Evolutionary conservation across 228 moss, liverwort and hornwort species (phyloP).

Genomic region (Sphagnum magellanicum): DNA sequence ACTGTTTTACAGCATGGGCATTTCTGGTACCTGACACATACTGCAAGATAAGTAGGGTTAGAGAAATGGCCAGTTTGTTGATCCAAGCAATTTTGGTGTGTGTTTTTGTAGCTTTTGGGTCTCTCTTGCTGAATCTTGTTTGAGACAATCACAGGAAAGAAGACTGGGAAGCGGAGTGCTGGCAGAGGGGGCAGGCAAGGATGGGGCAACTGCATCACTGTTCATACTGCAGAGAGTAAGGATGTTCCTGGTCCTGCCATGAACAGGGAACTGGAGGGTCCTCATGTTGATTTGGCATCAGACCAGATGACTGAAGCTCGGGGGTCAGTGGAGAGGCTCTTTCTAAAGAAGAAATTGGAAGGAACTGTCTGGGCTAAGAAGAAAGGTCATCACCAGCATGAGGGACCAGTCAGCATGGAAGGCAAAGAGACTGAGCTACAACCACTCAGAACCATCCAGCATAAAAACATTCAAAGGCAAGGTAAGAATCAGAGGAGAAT

Average conservation of each 20-base stretch:
- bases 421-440: background rate
- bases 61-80: too few species aligned
- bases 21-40: too few species aligned
- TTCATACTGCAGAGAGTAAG: constrained; percentile 9
- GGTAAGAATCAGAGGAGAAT: background rate
- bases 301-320: background rate
- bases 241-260: background rate
- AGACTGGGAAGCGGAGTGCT: constrained; percentile 36
- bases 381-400: constrained; percentile 2
- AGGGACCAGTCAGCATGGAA: constrained; percentile 1
- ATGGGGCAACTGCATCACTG: constrained; percentile 26
- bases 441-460: background rate
- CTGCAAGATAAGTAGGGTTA: too few species aligned
- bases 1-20: too few species aligned
- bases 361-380: constrained; percentile 4
- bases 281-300: constrained; percentile 2
- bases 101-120: too few species aligned
- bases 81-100: too few species aligned
- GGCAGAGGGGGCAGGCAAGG: constrained; percentile 33
- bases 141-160: constrained; percentile 7
- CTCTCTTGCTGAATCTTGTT: too few species aligned
- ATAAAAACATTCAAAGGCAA: background rate
- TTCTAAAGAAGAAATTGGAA: background rate
- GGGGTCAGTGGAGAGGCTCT: background rate
- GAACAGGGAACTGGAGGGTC: constrained; percentile 1